Percentiles rank a stretch among this genome's conserved stretches.
Evolutionary conservation across 2,329 filamentous ascomycete species (phyloP).

Genomic region (Diaporthe nobilis): DNA sequence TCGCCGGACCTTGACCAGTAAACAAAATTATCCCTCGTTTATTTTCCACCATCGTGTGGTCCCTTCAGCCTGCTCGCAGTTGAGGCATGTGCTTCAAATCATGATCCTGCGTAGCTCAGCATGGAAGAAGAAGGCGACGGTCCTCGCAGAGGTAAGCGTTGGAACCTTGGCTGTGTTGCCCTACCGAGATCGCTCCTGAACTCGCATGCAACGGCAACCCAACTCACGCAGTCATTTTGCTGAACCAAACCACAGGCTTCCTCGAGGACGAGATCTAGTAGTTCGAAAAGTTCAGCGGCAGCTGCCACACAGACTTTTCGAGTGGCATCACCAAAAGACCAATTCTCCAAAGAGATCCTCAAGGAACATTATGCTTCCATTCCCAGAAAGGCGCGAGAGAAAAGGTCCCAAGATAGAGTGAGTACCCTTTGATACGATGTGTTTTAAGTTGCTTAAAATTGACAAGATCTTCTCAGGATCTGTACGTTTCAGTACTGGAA

Average conservation of each 20-base stretch:
- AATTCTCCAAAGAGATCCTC: slow-evolving; percentile 47
- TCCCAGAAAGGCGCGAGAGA: slow-evolving; percentile 61
- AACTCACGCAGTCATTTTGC: not conserved
- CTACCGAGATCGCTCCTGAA: slow-evolving; percentile 3
- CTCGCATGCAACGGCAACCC: not conserved
- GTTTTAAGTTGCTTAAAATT: slow-evolving; percentile 30
- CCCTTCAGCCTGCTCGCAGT: not conserved
- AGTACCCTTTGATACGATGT: slow-evolving; percentile 35
- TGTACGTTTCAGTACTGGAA: slow-evolving; percentile 88
- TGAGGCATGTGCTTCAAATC: slow-evolving; percentile 43
- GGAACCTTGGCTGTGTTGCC: slow-evolving; percentile 33
- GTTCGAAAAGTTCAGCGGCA: slow-evolving; percentile 39
- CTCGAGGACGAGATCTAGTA: slow-evolving; percentile 33
- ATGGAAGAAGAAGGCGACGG: slow-evolving; percentile 58
- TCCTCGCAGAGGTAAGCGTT: slow-evolving; percentile 52
- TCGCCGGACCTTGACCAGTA: slow-evolving; percentile 25
- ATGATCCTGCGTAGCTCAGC: slow-evolving; percentile 58
- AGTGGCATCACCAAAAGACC: slow-evolving; percentile 47
- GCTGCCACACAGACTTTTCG: slow-evolving; percentile 44
- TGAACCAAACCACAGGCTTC: slow-evolving; percentile 25
- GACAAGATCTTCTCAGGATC: slow-evolving; percentile 69
- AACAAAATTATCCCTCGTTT: slow-evolving; percentile 9
- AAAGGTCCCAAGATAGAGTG: slow-evolving; percentile 64
- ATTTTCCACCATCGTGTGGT: not conserved
- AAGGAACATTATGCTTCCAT: slow-evolving; percentile 55